Evolutionary conservation across 768 basidiomycete genomes (phyloP).

Genomic region (Pleurotus tuber-regium): DNA sequence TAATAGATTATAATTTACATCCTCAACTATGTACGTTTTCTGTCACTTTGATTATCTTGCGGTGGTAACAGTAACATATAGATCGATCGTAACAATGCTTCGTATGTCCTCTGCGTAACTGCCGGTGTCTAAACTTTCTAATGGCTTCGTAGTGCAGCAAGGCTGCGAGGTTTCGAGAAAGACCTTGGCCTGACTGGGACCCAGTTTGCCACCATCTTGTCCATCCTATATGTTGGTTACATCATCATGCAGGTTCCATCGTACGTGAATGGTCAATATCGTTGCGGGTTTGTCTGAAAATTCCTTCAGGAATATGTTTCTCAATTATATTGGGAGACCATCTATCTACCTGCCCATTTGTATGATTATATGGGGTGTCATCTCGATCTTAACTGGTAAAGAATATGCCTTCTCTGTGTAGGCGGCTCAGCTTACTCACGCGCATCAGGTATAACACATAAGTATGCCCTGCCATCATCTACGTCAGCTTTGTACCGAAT

Average conservation of each 20-base stretch:
- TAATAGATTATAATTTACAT: constrained; percentile 42
- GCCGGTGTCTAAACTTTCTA: neutral
- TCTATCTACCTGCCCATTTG: constrained; percentile 62
- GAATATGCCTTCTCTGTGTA: neutral
- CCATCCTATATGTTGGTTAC: constrained; percentile 66
- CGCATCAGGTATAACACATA: constrained; percentile 40
- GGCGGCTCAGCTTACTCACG: neutral
- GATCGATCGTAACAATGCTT: constrained; percentile 72
- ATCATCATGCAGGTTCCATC: constrained; percentile 73
- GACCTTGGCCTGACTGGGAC: constrained; percentile 56
- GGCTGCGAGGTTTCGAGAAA: constrained; percentile 61
- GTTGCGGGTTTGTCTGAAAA: neutral
- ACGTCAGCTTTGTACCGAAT: neutral
- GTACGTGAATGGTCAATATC: constrained; percentile 30
- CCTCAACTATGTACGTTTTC: constrained; percentile 34
- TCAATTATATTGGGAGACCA: constrained; percentile 60
- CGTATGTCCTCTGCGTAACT: constrained; percentile 32
- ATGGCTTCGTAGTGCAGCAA: constrained; percentile 46
- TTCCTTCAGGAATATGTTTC: constrained; percentile 58
- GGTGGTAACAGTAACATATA: constrained; percentile 45
- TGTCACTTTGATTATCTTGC: neutral
- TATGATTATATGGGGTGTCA: constrained; percentile 66
- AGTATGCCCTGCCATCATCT: constrained; percentile 19
- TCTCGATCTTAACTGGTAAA: constrained; percentile 49
- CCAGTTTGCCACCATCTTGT: constrained; percentile 61